These are phyloP conservation scores for Hypoxylon sp. DNA, from an alignment of 2,329 filamentous ascomycete species.

Conservation along the genomic window DNA sequence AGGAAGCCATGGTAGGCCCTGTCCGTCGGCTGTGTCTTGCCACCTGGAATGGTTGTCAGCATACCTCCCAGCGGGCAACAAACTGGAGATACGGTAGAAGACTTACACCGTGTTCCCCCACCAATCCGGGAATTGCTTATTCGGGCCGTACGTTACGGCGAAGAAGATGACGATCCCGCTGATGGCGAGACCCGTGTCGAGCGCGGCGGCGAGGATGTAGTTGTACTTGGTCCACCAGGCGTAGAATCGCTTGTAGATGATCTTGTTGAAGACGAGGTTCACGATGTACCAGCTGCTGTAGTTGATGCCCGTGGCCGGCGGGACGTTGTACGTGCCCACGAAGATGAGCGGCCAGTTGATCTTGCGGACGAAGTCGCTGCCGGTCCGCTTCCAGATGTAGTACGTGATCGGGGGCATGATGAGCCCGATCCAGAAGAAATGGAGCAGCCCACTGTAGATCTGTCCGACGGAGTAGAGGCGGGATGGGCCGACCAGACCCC, in stretches of 20 bases:
- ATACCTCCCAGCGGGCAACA: slow-evolving; percentile 2
- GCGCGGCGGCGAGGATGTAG: slow-evolving; percentile 47
- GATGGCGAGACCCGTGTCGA: slow-evolving; percentile 46
- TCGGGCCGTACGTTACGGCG: slow-evolving; percentile 46
- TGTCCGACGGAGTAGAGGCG: slow-evolving; percentile 56
- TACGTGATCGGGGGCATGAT: slow-evolving; percentile 53
- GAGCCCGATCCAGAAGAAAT: slow-evolving; percentile 60
- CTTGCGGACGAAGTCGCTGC: slow-evolving; percentile 46
- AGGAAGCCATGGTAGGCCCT: slow-evolving; percentile 43
- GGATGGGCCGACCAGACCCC: slow-evolving; percentile 60
- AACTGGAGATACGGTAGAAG: neutral
- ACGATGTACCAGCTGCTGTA: slow-evolving; percentile 53
- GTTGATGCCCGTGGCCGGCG: slow-evolving; percentile 49
- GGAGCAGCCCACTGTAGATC: slow-evolving; percentile 56
- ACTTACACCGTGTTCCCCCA: slow-evolving; percentile 51
- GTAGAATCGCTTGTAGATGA: slow-evolving; percentile 51
- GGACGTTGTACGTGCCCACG: slow-evolving; percentile 50
- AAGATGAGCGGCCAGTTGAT: slow-evolving; percentile 50
- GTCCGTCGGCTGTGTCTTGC: slow-evolving; percentile 47
- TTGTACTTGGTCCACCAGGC: slow-evolving; percentile 60
- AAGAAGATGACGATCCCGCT: slow-evolving; percentile 49
- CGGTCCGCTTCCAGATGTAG: slow-evolving; percentile 50
- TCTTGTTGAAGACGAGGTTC: slow-evolving; percentile 55
- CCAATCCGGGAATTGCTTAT: slow-evolving; percentile 46
- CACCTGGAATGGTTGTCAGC: slow-evolving; percentile 35